Base-by-base conservation (phyloP, 1,139 yeast genomes). In the Debaryomyces psychrophilus region DNA sequence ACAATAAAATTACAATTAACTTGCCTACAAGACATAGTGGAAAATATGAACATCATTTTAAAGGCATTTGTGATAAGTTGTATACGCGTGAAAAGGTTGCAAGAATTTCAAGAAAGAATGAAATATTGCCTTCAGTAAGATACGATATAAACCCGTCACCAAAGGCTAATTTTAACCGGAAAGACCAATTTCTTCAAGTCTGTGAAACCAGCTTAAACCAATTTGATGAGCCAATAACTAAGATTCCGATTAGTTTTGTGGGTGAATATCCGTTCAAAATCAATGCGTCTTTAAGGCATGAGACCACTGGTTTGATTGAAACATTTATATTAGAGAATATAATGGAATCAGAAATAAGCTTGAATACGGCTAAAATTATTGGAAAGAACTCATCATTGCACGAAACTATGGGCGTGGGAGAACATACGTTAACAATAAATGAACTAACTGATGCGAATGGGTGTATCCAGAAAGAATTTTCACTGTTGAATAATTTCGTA, bases 191-290 rank as follows among this genome's bases (percentile, higher is more conserved):
- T 11, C 70, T 65, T 1, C 82, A 77, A 51, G 59, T 90, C 0
- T 90, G 97, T 64, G 79, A 82, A 36, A 73, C 83, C 2, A 71
- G 73, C 44, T 58, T 83, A 11, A 64, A 52, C 3, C 52, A 54
- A 2, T 43, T 49, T 11, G 52, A 51, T 7, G 46, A 52, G 1
- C 47, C 61, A 0, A 49, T 81, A n/a, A 80, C 77, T 11, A 77
- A 83, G 2, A 75, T 92, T 15, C 79, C 82, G 2, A 61, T 90
- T 20, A 63, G 68, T 15, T 57, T 87, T 0, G 56, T 61, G 1
- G 97, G 97, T 0, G 59, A 69, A 31, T 78, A 80, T 1, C 97
- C 98, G 12, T 87, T 83, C 60, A 60, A 70, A 3, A 64, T 87
- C 9, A 68, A 79, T 0, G 73, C 85, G 28, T 69, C 75, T 28